A percentile compares a stretch with the other conserved stretches of the same genome.
These are phyloP conservation scores for Clitoria ternatea DNA, from an alignment of 306 rosid species.

Conservation along the genomic window DNA sequence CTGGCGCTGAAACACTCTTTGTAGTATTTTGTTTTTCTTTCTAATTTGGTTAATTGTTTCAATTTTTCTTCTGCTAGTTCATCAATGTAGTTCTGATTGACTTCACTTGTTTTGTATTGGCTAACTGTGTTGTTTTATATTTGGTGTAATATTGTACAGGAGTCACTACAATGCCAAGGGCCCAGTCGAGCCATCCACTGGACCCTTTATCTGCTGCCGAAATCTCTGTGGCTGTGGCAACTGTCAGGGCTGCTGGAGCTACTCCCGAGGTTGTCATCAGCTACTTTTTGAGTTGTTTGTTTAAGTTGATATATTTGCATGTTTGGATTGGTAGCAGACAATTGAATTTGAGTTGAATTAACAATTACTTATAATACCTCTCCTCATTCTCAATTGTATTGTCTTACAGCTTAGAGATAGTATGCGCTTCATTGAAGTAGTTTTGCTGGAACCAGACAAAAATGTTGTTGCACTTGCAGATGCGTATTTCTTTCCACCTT, in stretches of 20 bases:
- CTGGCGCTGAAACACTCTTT: background rate
- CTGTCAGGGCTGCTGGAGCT: conserved; percentile 91
- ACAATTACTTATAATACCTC: conserved; percentile 18
- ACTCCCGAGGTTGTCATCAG: conserved; percentile 72
- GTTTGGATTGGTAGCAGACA: background rate
- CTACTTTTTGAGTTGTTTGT: background rate
- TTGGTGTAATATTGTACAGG: conserved; percentile 34
- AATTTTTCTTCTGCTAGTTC: background rate
- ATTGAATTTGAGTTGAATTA: conserved; percentile 14
- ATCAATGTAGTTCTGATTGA: conserved; percentile 3
- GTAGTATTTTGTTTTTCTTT: background rate
- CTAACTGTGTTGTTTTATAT: background rate
- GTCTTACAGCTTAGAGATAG: conserved; percentile 73
- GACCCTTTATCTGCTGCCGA: conserved; percentile 88
- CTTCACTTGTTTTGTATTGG: background rate
- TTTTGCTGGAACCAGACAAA: conserved; percentile 75
- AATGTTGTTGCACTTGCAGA: conserved; percentile 87
- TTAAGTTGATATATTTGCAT: background rate
- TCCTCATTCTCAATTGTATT: conserved; percentile 17
- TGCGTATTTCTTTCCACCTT: conserved; percentile 92
- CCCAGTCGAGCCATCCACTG: conserved; percentile 83
- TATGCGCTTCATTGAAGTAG: conserved; percentile 90
- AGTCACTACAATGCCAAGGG: conserved; percentile 59
- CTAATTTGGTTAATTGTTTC: too few species aligned
- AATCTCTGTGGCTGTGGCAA: conserved; percentile 83